Conservation (phyloP, 2,329 filamentous ascomycete genomes). For the Calonectria hawksworthii region DNA sequence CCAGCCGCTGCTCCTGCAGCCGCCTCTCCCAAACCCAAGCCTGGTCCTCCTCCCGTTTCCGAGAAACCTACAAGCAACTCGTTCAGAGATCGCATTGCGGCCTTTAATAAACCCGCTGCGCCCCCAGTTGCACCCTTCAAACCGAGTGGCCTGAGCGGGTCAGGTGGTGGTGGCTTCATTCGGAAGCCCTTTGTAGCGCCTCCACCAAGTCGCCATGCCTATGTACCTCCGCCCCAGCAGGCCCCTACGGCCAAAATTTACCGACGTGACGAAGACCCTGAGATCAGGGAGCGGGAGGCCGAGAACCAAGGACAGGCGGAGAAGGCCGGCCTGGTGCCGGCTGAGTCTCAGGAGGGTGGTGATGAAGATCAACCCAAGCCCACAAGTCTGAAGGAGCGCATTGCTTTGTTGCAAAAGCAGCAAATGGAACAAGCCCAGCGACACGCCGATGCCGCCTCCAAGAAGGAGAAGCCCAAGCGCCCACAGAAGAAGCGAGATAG, state of each 20-base stretch:
- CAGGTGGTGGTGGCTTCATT: constrained; percentile 79
- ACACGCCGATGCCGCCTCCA: constrained; percentile 81
- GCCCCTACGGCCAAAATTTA: constrained; percentile 82
- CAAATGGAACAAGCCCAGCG: constrained; percentile 90
- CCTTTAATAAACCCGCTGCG: constrained; percentile 92
- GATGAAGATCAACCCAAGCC: constrained; percentile 90
- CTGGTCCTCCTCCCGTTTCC: constrained; percentile 74
- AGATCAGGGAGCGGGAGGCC: constrained; percentile 74
- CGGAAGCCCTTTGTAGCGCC: constrained; percentile 98
- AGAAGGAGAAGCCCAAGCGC: constrained; percentile 90
- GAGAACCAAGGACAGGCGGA: constrained; percentile 78
- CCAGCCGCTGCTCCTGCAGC: constrained; percentile 48
- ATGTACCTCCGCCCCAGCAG: constrained; percentile 82
- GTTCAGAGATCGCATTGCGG: constrained; percentile 95
- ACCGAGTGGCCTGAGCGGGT: constrained; percentile 71
- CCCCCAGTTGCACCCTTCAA: constrained; percentile 93
- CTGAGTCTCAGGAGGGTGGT: constrained; percentile 62
- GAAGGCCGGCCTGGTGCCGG: constrained; percentile 71
- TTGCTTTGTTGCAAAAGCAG: constrained; percentile 93
- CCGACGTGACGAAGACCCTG: constrained; percentile 88
- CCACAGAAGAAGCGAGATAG: constrained; percentile 77
- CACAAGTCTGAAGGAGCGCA: constrained; percentile 93
- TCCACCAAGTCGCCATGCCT: constrained; percentile 92
- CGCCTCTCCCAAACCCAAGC: constrained; percentile 55
- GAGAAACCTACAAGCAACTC: constrained; percentile 84